Conservation (phyloP, 352 stramenopile genomes). For the Globisporangium acanthophoron region DNA sequence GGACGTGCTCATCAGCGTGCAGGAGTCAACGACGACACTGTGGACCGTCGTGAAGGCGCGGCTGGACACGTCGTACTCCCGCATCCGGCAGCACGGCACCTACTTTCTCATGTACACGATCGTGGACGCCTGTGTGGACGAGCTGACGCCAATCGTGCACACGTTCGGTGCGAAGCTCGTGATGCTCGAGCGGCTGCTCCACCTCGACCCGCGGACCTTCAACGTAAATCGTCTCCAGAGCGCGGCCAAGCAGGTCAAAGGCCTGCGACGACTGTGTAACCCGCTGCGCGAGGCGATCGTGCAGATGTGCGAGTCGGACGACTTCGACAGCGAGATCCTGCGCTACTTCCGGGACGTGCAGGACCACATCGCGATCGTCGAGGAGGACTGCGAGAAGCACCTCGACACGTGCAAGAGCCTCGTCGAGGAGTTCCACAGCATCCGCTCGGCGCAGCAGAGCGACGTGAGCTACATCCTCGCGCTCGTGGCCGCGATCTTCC, state of each 20-base stretch:
- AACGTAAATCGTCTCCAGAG: slow-evolving; percentile 49
- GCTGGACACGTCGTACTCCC: slow-evolving; percentile 75
- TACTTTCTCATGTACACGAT: slow-evolving; percentile 76
- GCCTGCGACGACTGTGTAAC: slow-evolving; percentile 67
- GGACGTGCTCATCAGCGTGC: slow-evolving; percentile 69
- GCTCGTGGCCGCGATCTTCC: slow-evolving; percentile 74
- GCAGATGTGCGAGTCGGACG: slow-evolving; percentile 60
- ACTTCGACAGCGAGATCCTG: slow-evolving; percentile 66
- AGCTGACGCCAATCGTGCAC: slow-evolving; percentile 71
- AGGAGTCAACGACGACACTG: slow-evolving; percentile 40
- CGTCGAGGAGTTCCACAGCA: slow-evolving; percentile 64
- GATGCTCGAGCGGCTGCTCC: slow-evolving; percentile 61
- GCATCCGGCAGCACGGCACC: slow-evolving; percentile 70
- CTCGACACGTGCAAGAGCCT: slow-evolving; percentile 63
- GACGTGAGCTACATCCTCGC: slow-evolving; percentile 80
- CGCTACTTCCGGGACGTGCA: slow-evolving; percentile 84
- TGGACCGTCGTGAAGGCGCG: slow-evolving; percentile 59
- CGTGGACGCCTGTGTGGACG: slow-evolving; percentile 77
- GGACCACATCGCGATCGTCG: slow-evolving; percentile 76
- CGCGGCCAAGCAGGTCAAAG: slow-evolving; percentile 68
- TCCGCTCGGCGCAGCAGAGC: slow-evolving; percentile 54
- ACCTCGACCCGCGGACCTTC: slow-evolving; percentile 51
- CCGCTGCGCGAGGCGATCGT: slow-evolving; percentile 67
- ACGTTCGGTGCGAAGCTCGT: slow-evolving; percentile 67
- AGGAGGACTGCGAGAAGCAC: slow-evolving; percentile 77